Conservation (phyloP, 192 early-diverging fungal genomes). For the Chytriomyces confervae region DNA sequence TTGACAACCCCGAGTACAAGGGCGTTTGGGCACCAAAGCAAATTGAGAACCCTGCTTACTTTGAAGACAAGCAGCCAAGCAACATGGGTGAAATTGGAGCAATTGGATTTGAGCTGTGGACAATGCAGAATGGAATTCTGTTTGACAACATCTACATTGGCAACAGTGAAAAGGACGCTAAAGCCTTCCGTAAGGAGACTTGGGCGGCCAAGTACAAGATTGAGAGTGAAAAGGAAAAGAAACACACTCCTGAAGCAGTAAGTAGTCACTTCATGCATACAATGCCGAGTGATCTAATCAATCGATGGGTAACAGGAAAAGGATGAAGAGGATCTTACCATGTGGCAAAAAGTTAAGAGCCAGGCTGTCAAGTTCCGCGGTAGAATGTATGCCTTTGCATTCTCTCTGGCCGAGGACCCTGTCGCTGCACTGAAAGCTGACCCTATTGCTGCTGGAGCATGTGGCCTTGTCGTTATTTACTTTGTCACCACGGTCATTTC, state of each 20-base stretch:
- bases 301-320: not conserved
- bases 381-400: not conserved
- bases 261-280: not conserved
- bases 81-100: slow-evolving; percentile 83
- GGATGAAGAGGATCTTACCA: not conserved
- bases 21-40: slow-evolving; percentile 84
- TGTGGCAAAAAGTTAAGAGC: not conserved
- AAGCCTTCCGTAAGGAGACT: slow-evolving; percentile 73
- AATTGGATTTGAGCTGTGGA: slow-evolving; percentile 93
- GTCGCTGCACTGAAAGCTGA: not conserved
- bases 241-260: not conserved
- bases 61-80: slow-evolving; percentile 78
- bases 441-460: slow-evolving; percentile 6
- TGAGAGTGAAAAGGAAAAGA: slow-evolving; percentile 73
- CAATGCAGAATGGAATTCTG: slow-evolving; percentile 84
- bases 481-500: not conserved
- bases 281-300: not conserved
- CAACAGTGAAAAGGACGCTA: slow-evolving; percentile 71
- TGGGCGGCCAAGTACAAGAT: slow-evolving; percentile 78
- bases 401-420: not conserved
- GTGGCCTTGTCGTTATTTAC: slow-evolving; percentile 1
- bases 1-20: slow-evolving; percentile 92
- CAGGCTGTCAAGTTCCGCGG: not conserved
- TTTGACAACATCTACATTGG: slow-evolving; percentile 95
- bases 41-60: slow-evolving; percentile 85